These are phyloP conservation scores for Aspergillus ochraceoroseus DNA, from an alignment of 2,329 filamentous ascomycete genomes.

Conservation along the genomic window DNA sequence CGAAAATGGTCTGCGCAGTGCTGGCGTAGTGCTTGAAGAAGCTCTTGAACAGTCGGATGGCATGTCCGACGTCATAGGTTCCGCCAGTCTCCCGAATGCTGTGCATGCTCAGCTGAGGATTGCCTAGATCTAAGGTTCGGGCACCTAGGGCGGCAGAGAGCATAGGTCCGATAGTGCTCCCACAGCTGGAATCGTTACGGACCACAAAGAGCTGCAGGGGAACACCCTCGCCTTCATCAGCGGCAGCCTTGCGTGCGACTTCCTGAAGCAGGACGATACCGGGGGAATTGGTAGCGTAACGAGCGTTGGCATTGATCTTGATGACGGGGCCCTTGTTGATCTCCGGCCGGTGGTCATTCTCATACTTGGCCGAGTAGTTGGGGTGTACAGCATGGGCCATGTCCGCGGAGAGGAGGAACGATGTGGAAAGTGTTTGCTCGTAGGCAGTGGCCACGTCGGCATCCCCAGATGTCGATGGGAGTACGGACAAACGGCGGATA, in stretches of 20 bases:
- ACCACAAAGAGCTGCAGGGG: conserved; percentile 95
- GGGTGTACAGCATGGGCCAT: conserved; percentile 97
- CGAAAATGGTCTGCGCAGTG: conserved; percentile 73
- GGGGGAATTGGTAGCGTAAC: conserved; percentile 93
- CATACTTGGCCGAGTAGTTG: conserved; percentile 90
- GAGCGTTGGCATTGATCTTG: conserved; percentile 96
- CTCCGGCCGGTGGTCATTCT: conserved; percentile 80
- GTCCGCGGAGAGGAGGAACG: conserved; percentile 91
- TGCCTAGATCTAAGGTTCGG: conserved; percentile 85
- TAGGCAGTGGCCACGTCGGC: conserved; percentile 71
- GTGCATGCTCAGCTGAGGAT: conserved; percentile 94
- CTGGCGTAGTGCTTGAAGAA: conserved; percentile 84
- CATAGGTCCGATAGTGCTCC: conserved; percentile 97
- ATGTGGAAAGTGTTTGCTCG: conserved; percentile 85
- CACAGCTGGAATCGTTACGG: conserved; percentile 88
- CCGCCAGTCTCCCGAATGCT: conserved; percentile 92
- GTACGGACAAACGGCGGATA: conserved; percentile 75
- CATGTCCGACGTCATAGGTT: conserved; percentile 78
- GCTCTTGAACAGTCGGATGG: conserved; percentile 76
- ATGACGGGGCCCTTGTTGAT: conserved; percentile 97
- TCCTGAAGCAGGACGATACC: conserved; percentile 91
- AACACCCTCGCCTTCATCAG: conserved; percentile 60
- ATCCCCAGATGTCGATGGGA: conserved; percentile 60
- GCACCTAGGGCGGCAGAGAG: conserved; percentile 79
- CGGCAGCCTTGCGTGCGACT: conserved; percentile 60